These are phyloP conservation scores for Fusarium devonianum DNA, from an alignment of 2,329 filamentous ascomycete genomes.

Conservation along the genomic window DNA sequence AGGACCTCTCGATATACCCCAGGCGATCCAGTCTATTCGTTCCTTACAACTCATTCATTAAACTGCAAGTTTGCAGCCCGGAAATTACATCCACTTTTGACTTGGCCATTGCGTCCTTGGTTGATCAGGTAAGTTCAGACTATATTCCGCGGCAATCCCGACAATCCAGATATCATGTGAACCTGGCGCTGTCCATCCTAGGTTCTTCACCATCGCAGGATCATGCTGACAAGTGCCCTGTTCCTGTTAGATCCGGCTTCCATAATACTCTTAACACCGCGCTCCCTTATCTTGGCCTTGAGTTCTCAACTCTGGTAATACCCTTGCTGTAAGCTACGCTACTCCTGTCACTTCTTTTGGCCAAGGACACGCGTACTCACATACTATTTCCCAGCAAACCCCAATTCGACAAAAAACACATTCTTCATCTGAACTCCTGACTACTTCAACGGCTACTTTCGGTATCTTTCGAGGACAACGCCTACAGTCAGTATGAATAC, in stretches of 20 bases:
- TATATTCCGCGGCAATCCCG: constrained; percentile 43
- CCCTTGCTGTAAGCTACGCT: constrained; percentile 58
- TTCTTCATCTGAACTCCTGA: constrained; percentile 58
- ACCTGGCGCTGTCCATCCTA: constrained; percentile 34
- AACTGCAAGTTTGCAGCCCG: constrained; percentile 38
- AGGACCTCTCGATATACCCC: constrained; percentile 33
- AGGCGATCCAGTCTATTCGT: constrained; percentile 29
- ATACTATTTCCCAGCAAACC: constrained; percentile 34
- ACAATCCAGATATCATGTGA: constrained; percentile 43
- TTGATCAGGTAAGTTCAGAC: constrained; percentile 41
- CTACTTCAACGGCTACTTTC: constrained; percentile 55
- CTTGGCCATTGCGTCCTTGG: constrained; percentile 43
- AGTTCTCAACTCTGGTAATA: constrained; percentile 60
- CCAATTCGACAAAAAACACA: constrained; percentile 54
- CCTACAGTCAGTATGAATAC: constrained; percentile 56
- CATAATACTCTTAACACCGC: constrained; percentile 39
- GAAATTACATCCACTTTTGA: constrained; percentile 43
- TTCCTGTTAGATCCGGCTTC: constrained; percentile 38
- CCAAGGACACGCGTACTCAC: constrained; percentile 38
- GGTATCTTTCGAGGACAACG: constrained; percentile 53
- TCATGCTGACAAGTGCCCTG: constrained; percentile 41
- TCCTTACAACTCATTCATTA: constrained; percentile 37
- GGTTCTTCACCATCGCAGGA: constrained; percentile 35
- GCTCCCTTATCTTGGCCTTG: constrained; percentile 26
- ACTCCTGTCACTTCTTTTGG: constrained; percentile 34